These are phyloP conservation scores for Lodderomyces pseudojiufengensis DNA, from an alignment of 1,139 yeast genomes.

Conservation along the genomic window DNA sequence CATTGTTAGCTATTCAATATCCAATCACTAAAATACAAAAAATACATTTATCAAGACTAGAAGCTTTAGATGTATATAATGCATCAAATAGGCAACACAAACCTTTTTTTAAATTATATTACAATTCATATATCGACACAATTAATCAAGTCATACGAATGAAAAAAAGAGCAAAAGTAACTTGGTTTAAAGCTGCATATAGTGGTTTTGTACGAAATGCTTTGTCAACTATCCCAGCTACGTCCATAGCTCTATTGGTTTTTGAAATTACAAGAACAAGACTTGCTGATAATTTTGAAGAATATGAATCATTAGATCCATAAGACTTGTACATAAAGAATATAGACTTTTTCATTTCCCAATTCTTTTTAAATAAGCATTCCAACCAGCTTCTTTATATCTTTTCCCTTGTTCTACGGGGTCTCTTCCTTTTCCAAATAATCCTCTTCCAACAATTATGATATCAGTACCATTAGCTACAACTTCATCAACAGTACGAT, in stretches of 20 bases:
- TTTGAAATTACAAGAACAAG: slow-evolving; percentile 75
- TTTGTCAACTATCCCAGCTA: slow-evolving; percentile 76
- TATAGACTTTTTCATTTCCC: neutral
- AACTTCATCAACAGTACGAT: slow-evolving; percentile 86
- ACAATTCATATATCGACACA: slow-evolving; percentile 73
- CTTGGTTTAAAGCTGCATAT: slow-evolving; percentile 68
- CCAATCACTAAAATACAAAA: slow-evolving; percentile 80
- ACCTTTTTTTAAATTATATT: slow-evolving; percentile 50
- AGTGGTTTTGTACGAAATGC: slow-evolving; percentile 76
- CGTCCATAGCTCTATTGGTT: slow-evolving; percentile 78
- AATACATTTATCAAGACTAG: slow-evolving; percentile 73
- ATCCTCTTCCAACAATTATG: slow-evolving; percentile 95
- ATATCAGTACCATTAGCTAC: slow-evolving; percentile 82
- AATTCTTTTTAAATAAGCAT: slow-evolving; percentile 60
- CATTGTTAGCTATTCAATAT: slow-evolving; percentile 74
- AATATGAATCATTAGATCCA: slow-evolving; percentile 16
- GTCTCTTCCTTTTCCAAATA: slow-evolving; percentile 94
- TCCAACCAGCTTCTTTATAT: slow-evolving; percentile 93
- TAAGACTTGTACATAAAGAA: slow-evolving; percentile 5
- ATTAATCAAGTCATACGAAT: slow-evolving; percentile 54
- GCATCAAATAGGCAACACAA: slow-evolving; percentile 30
- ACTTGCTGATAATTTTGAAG: slow-evolving; percentile 30
- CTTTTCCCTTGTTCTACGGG: slow-evolving; percentile 83
- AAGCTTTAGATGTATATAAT: slow-evolving; percentile 69
- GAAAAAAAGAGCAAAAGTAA: slow-evolving; percentile 49